Evolutionary conservation across 805 yeast genomes (phyloP).

Genomic region (Sungouiella blattae): DNA sequence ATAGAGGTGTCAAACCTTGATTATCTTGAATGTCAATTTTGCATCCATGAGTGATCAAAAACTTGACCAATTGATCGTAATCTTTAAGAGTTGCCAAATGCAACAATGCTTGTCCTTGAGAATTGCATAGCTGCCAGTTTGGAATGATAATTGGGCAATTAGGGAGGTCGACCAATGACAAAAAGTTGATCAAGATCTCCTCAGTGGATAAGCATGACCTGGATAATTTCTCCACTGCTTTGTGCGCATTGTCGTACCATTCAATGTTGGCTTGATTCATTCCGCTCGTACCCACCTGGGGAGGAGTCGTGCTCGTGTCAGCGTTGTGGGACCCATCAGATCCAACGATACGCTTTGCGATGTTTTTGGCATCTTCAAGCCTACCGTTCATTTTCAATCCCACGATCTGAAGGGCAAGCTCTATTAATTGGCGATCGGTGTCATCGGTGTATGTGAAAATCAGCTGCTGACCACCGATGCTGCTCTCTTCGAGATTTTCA

Average conservation of each 20-base stretch:
- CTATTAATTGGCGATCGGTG: slow-evolving; percentile 90
- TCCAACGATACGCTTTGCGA: slow-evolving; percentile 88
- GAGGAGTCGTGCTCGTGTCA: slow-evolving; percentile 13
- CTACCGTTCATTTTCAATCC: slow-evolving; percentile 96
- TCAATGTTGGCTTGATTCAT: slow-evolving; percentile 26
- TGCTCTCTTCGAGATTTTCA: slow-evolving; percentile 43
- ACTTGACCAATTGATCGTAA: slow-evolving; percentile 56
- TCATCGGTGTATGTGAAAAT: slow-evolving; percentile 92
- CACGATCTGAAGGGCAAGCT: slow-evolving; percentile 91
- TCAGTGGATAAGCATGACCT: slow-evolving; percentile 45
- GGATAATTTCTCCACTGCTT: slow-evolving; percentile 46
- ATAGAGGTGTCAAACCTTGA: slow-evolving; percentile 84
- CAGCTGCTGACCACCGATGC: slow-evolving; percentile 43
- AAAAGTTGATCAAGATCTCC: slow-evolving; percentile 46
- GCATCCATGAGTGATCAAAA: slow-evolving; percentile 64
- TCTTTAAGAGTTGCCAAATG: slow-evolving; percentile 83
- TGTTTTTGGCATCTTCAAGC: slow-evolving; percentile 89
- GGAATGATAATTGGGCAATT: slow-evolving; percentile 61
- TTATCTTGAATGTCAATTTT: slow-evolving; percentile 70
- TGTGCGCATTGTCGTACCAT: slow-evolving; percentile 54
- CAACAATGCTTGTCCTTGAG: slow-evolving; percentile 81
- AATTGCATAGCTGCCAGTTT: slow-evolving; percentile 77
- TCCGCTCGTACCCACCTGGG: slow-evolving; percentile 8
- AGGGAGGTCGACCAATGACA: slow-evolving; percentile 59
- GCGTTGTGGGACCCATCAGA: slow-evolving; percentile 34